A percentile compares a stretch with the other conserved stretches of the same genome.
Evolutionary conservation across 1,139 yeast genomes (phyloP).

Genomic region (Blastobotrys petasosporus): DNA sequence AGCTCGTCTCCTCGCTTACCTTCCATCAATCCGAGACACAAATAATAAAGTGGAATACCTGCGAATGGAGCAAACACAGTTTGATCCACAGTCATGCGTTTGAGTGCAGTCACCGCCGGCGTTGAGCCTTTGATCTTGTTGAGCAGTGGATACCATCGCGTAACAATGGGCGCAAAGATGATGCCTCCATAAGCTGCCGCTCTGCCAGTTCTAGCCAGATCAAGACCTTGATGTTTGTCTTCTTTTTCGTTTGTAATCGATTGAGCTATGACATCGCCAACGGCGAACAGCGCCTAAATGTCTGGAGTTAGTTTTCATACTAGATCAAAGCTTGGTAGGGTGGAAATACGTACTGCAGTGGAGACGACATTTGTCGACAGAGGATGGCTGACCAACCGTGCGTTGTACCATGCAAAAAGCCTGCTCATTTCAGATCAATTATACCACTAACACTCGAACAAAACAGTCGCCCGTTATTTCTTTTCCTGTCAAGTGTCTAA

Average conservation of each 20-base stretch:
- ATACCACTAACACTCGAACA: too few species aligned
- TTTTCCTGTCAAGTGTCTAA: too few species aligned
- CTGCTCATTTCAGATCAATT: conserved; percentile 16
- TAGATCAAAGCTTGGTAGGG: neutral
- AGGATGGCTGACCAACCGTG: conserved; percentile 23
- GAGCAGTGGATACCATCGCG: conserved; percentile 57
- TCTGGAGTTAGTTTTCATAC: neutral
- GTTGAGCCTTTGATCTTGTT: conserved; percentile 45
- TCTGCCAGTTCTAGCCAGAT: conserved; percentile 47
- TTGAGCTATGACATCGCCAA: conserved; percentile 76
- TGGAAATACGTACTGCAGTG: conserved; percentile 20
- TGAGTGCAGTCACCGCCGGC: conserved; percentile 27
- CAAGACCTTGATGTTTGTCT: conserved; percentile 19
- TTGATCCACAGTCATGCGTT: conserved; percentile 67
- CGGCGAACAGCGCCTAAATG: conserved; percentile 48
- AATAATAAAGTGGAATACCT: conserved; percentile 46
- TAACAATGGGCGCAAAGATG: conserved; percentile 74
- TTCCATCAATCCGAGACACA: conserved; percentile 64
- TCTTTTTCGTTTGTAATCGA: conserved; percentile 32
- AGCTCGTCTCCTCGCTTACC: conserved; percentile 36
- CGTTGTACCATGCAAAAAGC: conserved; percentile 20
- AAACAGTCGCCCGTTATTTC: too few species aligned
- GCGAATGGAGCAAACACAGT: conserved; percentile 60
- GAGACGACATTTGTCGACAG: conserved; percentile 28
- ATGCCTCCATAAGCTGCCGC: conserved; percentile 68